These are phyloP conservation scores for Saccharomycopsis oosterbeekiorum DNA, from an alignment of 805 yeast genomes.

Conservation along the genomic window DNA sequence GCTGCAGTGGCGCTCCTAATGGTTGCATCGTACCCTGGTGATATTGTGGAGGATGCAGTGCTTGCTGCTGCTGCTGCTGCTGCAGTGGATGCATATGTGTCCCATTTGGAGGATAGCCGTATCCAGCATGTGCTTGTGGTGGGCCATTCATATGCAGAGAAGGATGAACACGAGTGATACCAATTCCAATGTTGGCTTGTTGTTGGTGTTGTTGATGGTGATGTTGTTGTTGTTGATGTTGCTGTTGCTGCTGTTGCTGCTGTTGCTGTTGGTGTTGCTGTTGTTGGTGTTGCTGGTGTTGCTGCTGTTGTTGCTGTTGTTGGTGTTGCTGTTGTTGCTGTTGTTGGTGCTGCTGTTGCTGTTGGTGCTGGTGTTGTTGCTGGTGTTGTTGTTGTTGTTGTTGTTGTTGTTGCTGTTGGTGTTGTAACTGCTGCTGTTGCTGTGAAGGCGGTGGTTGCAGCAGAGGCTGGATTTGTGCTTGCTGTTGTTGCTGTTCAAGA, in stretches of 20 bases:
- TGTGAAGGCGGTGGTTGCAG: constrained; percentile 23
- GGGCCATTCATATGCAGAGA: neutral
- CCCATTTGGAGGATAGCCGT: neutral
- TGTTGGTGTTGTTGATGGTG: constrained; percentile 23
- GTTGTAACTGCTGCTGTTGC: constrained; percentile 20
- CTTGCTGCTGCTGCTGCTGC: constrained; percentile 3
- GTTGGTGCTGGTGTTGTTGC: constrained; percentile 23
- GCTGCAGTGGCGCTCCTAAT: neutral
- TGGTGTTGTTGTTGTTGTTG: constrained; percentile 17
- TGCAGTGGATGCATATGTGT: neutral
- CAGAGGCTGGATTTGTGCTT: constrained; percentile 16
- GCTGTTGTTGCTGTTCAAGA: constrained; percentile 17
- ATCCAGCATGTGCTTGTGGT: neutral
- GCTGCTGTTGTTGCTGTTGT: constrained; percentile 23
- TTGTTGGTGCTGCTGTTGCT: constrained; percentile 18
- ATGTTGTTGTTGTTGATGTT: constrained; percentile 20
- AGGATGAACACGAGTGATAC: neutral
- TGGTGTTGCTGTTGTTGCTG: constrained; percentile 15
- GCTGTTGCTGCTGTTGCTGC: constrained; percentile 15
- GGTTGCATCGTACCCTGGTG: constrained; percentile 5
- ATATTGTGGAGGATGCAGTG: constrained; percentile 6
- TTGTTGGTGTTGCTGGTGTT: constrained; percentile 21
- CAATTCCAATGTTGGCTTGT: constrained; percentile 1
- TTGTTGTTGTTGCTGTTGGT: constrained; percentile 17
- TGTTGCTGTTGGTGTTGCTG: constrained; percentile 17